phyloP scores from a whole-genome alignment of 495 filamentous ascomycete species.

The Aspergillus diversus region DNA sequence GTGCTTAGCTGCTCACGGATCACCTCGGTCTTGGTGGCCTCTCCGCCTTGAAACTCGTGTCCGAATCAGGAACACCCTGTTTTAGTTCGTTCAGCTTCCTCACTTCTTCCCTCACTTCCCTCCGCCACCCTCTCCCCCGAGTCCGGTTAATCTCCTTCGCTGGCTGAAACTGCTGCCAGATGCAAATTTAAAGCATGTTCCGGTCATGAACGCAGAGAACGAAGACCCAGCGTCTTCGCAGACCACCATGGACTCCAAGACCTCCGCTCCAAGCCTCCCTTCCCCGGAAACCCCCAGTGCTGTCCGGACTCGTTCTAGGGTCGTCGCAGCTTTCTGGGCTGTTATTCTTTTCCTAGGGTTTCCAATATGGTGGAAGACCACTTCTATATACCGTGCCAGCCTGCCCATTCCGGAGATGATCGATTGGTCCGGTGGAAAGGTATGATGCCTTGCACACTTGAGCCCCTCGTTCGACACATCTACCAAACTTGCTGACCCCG shows the following conservation, averaged over 20 bases:
- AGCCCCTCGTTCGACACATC: not conserved
- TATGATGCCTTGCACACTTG: constrained; percentile 37
- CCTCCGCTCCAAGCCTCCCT: constrained; percentile 50
- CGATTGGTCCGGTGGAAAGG: constrained; percentile 91
- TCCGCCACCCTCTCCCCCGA: not conserved
- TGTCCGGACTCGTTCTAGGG: constrained; percentile 65
- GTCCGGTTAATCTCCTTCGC: not conserved
- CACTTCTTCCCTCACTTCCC: constrained; percentile 8
- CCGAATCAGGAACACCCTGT: not conserved
- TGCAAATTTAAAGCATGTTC: constrained; percentile 41
- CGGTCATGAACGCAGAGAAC: constrained; percentile 42
- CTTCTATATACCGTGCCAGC: constrained; percentile 85
- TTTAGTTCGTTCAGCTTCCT: not conserved
- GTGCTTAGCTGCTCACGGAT: too few relatives aligned
- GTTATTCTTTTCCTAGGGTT: constrained; percentile 83
- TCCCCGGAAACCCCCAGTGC: constrained; percentile 76
- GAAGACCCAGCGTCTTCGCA: constrained; percentile 44
- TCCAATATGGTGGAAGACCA: constrained; percentile 98
- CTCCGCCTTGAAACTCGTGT: not conserved
- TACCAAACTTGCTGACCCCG: constrained; percentile 2
- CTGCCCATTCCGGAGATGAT: constrained; percentile 87
- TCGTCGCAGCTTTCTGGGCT: constrained; percentile 90
- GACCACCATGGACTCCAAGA: constrained; percentile 27
- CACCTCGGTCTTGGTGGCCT: not conserved
- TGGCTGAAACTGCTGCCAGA: constrained; percentile 1